Evolutionary conservation across 129 eudicot species (phyloP), one percentile per base, ranked within the genome.

Genomic region (Rutidosis leptorrhynchoides): DNA sequence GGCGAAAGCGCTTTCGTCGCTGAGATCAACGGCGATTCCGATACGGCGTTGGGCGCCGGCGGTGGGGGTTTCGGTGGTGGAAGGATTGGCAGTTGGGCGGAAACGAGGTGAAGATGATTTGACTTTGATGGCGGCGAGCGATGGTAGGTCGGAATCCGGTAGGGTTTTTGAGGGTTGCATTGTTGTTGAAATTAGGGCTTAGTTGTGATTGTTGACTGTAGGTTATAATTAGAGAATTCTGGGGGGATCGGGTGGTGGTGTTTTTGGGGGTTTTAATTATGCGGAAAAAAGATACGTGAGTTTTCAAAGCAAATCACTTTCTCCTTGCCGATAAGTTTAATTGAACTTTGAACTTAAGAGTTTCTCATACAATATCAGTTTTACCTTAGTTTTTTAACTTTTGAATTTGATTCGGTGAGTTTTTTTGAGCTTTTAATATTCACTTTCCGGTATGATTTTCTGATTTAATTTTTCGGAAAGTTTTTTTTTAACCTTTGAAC

Each of bases 11-110:
- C 85, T 77, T 64, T 91, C 96, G 74, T 91, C 97, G 78, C 79
- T 65, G 46, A 91, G 94, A 30, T 91, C 97, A 40, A 91, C 96
- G 73, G 97, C 96, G 81, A 91, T 91, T 37, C 96, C 97, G 48
- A 91, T 91, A 62, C 67, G 75, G 48, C 97, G 87, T 26, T 85
- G 93, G 46, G 97, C 94, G 16, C 74, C 79, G 73, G 95, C 78
- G 46, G 94, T 84, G 49, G 93, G 93, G 53, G 97, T 91, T 6
- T 87, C 92, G 75, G 82, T 75, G 63, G 95, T 58, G 65, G 74
- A 56, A 15, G 88, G 81, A 14, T 74, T 76, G 63, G 95, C 66
- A 1, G 90, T 76, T 1, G 94, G 77, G 2, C 89, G 89, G 62
- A 81, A 81, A 35, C 93, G 85, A 0, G 97, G 97, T 22, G 97